Evolutionary conservation across 108 stramenopile genomes (phyloP).

Genomic region (Cyclotella choctawhatcheeana): DNA sequence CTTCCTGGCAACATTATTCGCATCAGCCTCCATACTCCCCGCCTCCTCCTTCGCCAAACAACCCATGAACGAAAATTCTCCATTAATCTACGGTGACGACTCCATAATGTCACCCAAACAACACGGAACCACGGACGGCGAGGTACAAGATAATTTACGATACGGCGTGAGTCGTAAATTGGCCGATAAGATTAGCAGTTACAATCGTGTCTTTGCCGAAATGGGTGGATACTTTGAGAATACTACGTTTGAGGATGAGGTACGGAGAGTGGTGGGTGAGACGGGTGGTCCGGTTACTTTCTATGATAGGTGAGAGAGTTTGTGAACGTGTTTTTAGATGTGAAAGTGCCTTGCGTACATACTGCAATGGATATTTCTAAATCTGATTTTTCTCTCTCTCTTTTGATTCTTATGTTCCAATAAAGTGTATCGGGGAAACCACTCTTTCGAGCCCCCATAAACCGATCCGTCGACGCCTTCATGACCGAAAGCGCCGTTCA

Average conservation of each 20-base stretch:
- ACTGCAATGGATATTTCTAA: not conserved
- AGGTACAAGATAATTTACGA: conserved; percentile 82
- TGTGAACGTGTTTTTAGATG: too few species aligned
- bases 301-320: conserved; percentile 76
- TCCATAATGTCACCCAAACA: conserved; percentile 84
- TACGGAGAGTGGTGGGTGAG: conserved; percentile 35
- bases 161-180: conserved; percentile 77
- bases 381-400: not conserved
- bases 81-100: too few species aligned
- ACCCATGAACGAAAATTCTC: too few species aligned
- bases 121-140: conserved; percentile 71
- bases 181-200: conserved; percentile 90
- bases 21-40: too few species aligned
- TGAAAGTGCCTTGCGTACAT: too few species aligned
- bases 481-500: conserved; percentile 65
- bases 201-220: conserved; percentile 90
- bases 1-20: too few species aligned
- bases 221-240: conserved; percentile 76
- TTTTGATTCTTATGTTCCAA: too few species aligned
- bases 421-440: conserved; percentile 80
- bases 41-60: too few species aligned
- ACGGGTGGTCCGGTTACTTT: conserved; percentile 63
- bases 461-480: conserved; percentile 73
- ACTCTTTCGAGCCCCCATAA: conserved; percentile 64
- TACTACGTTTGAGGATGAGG: conserved; percentile 66